A percentile compares a stretch with the other conserved stretches of the same genome.
phyloP scores from a whole-genome alignment of 1,284 basidiomycete genomes.

The Cryptococcus hybrid region DNA sequence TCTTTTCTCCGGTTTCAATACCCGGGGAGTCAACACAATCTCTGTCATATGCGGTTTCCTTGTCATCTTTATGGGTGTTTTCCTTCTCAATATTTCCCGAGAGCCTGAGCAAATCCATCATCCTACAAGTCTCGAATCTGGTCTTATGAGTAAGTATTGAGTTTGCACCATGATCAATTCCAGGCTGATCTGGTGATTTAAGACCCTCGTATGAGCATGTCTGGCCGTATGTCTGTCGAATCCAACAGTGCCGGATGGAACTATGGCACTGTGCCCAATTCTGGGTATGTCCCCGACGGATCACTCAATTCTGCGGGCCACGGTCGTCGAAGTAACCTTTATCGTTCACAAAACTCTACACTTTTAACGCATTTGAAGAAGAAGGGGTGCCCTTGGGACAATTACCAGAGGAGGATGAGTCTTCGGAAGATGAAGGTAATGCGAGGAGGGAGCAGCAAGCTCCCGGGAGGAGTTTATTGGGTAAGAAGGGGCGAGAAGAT shows the following conservation, averaged over 20 bases:
- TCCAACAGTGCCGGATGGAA: slow-evolving; percentile 42
- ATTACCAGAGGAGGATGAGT: slow-evolving; percentile 48
- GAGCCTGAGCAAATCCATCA: slow-evolving; percentile 58
- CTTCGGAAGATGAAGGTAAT: slow-evolving; percentile 25
- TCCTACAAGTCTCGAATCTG: slow-evolving; percentile 61
- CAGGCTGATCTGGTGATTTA: not conserved
- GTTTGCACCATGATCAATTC: slow-evolving; percentile 48
- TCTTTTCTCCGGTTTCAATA: slow-evolving; percentile 96
- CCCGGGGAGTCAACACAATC: slow-evolving; percentile 73
- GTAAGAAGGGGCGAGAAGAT: slow-evolving; percentile 20
- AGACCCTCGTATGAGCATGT: slow-evolving; percentile 53
- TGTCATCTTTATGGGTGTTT: slow-evolving; percentile 88
- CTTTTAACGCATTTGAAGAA: slow-evolving; percentile 49
- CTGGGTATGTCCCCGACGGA: slow-evolving; percentile 43
- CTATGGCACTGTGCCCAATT: slow-evolving; percentile 36
- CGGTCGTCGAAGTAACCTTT: slow-evolving; percentile 57
- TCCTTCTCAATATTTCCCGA: slow-evolving; percentile 82
- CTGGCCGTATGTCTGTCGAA: slow-evolving; percentile 46
- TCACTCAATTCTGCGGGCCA: slow-evolving; percentile 49
- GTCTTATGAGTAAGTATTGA: slow-evolving; percentile 64
- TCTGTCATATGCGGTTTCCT: slow-evolving; percentile 84
- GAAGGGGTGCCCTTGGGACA: slow-evolving; percentile 45
- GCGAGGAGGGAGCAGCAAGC: slow-evolving; percentile 1
- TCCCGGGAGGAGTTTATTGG: slow-evolving; percentile 23
- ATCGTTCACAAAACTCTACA: slow-evolving; percentile 58